A percentile compares a stretch with the other conserved stretches of the same genome.
These are phyloP conservation scores for Tricholoma flavovirens DNA, from an alignment of 768 basidiomycete genomes.

Conservation along the genomic window DNA sequence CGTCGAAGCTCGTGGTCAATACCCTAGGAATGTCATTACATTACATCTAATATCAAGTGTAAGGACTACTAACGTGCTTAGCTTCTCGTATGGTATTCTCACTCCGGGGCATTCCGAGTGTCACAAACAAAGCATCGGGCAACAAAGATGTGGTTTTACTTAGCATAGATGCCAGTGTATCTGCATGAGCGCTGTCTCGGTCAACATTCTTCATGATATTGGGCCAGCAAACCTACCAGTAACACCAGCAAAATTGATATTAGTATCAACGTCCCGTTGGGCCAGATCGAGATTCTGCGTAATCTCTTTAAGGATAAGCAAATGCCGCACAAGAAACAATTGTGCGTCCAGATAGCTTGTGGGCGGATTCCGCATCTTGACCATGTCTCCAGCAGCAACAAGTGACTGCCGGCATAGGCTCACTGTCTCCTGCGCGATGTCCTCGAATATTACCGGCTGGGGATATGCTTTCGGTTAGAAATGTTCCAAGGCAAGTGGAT, in stretches of 20 bases:
- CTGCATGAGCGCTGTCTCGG: conserved; percentile 22
- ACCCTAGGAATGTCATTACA: conserved; percentile 39
- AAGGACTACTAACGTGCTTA: conserved; percentile 49
- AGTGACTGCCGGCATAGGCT: conserved; percentile 79
- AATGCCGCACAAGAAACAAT: conserved; percentile 85
- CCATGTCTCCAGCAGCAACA: conserved; percentile 59
- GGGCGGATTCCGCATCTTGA: conserved; percentile 42
- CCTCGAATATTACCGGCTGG: conserved; percentile 92
- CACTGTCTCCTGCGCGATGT: conserved; percentile 92
- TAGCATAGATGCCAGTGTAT: conserved; percentile 56
- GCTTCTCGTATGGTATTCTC: conserved; percentile 65
- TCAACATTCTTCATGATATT: neutral
- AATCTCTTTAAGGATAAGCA: conserved; percentile 90
- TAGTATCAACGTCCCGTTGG: conserved; percentile 39
- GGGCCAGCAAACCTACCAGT: conserved; percentile 37
- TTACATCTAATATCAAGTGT: neutral
- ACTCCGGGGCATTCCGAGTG: conserved; percentile 57
- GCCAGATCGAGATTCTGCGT: conserved; percentile 66
- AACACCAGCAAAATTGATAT: conserved; percentile 44
- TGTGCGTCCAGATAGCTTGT: conserved; percentile 52
- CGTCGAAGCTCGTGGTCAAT: conserved; percentile 83
- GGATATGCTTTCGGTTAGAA: neutral
- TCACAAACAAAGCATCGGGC: conserved; percentile 65
- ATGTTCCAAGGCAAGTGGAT: neutral
- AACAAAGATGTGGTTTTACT: conserved; percentile 54